Evolutionary conservation across 805 yeast species (phyloP), one percentile per base, ranked within the genome.

Genomic region (Lipomyces kockii): DNA sequence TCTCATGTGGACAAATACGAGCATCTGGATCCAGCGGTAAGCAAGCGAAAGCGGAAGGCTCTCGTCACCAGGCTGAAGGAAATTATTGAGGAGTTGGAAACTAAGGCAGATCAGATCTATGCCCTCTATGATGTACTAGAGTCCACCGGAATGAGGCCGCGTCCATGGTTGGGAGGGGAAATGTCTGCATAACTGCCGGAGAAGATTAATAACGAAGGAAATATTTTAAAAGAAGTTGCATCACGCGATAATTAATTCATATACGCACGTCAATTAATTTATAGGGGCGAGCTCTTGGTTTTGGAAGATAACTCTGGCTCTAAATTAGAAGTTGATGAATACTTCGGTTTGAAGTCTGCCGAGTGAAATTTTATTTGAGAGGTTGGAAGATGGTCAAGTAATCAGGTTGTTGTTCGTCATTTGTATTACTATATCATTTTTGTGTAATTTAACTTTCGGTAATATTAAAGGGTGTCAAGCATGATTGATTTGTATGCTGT

Each of bases 51-150:
- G 57, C 64, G 74, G 27, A 70, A 69, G 62, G 56, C 60, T 14
- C 3, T 72, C 7, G 72, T 64, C 27, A 32, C 7, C 8, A 46
- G 58, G 25, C 17, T 72, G 52, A 65, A 57, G 51, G 59, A 49
- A 27, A 51, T 64, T 6, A 60, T 70, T 5, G 72, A 66, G 35
- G 65, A 46, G 17, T 56, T 72, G 25, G 74, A 71, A 46, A 55
- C 11, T 46, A 72, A 71, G 55, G 69, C 74, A 2, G 74, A 72
- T 37, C 74, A 72, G 54, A 72, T 72, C 7, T 72, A 72, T 54
- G 67, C 74, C 14, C 58, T 72, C 35, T 64, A 71, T 34, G 74
- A 72, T 43, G 69, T 69, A 11, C 35, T 67, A n/a, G 68, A 69
- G 32, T 43, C 49, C 25, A n/a, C 9, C 6, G 49, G 49, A 43